phyloP scores from a whole-genome alignment of 768 basidiomycete species.

The Kwoniella shandongensis region DNA sequence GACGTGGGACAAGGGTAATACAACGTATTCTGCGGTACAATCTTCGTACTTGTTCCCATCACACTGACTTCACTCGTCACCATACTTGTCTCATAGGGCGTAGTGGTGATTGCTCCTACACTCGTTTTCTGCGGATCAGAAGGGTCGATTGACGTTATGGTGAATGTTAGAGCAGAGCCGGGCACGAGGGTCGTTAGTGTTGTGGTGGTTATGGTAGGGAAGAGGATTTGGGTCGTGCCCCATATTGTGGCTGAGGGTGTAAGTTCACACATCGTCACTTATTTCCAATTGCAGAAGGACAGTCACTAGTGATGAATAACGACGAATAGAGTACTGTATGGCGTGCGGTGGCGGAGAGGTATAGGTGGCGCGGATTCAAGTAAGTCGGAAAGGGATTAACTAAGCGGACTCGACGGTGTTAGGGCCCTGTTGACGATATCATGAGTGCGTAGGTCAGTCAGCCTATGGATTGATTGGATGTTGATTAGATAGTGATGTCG shows the following conservation, averaged over 20 bases:
- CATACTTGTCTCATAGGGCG: neutral
- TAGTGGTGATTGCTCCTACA: neutral
- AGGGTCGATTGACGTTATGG: slow-evolving; percentile 2
- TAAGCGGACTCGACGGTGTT: too few relatives aligned
- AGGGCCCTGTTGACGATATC: too few relatives aligned
- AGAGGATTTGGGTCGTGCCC: slow-evolving; percentile 29
- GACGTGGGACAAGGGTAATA: slow-evolving; percentile 27
- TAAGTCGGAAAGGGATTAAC: too few relatives aligned
- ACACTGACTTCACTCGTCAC: slow-evolving; percentile 1
- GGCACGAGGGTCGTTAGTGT: slow-evolving; percentile 4
- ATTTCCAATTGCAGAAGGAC: neutral
- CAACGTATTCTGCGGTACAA: slow-evolving; percentile 29
- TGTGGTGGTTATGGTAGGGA: slow-evolving; percentile 1
- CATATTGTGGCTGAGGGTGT: slow-evolving; percentile 28
- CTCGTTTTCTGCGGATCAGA: neutral
- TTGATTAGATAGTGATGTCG: too few relatives aligned
- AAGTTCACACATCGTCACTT: slow-evolving; percentile 12
- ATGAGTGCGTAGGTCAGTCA: too few relatives aligned
- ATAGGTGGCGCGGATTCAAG: too few relatives aligned
- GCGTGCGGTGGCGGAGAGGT: too few relatives aligned
- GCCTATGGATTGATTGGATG: too few relatives aligned
- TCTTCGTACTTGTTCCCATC: slow-evolving; percentile 13
- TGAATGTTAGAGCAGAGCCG: neutral
- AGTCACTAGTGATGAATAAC: neutral
- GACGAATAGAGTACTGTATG: too few relatives aligned